Conservation (phyloP, 1,139 yeast species). For the Debaryomyces coudertii region DNA sequence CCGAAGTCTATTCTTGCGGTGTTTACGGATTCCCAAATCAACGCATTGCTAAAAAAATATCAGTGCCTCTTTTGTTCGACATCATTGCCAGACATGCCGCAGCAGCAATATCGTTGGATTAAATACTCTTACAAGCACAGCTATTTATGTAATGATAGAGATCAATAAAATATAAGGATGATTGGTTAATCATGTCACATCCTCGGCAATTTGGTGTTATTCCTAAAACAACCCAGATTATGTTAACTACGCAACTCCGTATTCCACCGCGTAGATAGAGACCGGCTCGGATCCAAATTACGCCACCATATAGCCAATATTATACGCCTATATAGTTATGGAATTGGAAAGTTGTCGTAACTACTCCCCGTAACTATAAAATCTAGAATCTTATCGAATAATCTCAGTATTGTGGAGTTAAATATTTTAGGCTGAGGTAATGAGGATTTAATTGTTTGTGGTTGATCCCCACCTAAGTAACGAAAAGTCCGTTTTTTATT, state of each 20-base stretch:
- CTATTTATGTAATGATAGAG: background rate
- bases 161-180: background rate
- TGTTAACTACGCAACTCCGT: background rate
- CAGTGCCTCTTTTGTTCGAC: background rate
- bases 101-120: background rate
- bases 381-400: conserved; percentile 1
- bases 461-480: background rate
- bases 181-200: background rate
- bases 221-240: background rate
- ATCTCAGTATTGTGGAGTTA: conserved; percentile 7
- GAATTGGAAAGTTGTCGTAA: background rate
- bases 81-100: background rate
- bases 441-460: conserved; percentile 2
- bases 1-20: background rate
- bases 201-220: background rate
- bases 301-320: conserved; percentile 1
- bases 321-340: background rate
- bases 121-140: background rate
- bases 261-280: too few relatives aligned
- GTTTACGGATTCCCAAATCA: background rate
- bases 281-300: background rate
- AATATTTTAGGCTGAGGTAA: background rate
- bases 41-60: background rate
- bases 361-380: background rate
- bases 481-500: background rate